Conservation (phyloP, 495 filamentous ascomycete genomes). For the Talaromyces liani region DNA sequence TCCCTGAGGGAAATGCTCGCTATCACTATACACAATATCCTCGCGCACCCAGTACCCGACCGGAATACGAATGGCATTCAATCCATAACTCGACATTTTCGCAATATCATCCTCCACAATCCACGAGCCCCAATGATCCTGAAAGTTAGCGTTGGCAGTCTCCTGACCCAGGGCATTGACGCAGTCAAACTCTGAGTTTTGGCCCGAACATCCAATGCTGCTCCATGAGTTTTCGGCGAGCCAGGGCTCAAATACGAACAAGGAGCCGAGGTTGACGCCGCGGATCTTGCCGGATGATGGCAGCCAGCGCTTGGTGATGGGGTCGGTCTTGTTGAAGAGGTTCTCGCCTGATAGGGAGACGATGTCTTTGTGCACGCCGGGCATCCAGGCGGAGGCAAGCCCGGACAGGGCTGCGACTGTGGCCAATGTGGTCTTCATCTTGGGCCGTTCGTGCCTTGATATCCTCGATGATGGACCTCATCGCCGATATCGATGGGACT, state of each 20-base stretch:
- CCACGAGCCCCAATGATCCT: conserved; percentile 52
- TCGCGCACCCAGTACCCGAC: conserved; percentile 60
- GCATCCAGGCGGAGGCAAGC: conserved; percentile 22
- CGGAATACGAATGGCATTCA: conserved; percentile 58
- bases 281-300: conserved; percentile 39
- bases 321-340: conserved; percentile 16
- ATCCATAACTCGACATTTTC: conserved; percentile 43
- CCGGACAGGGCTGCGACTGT: conserved; percentile 9
- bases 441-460: background rate
- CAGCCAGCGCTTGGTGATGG: conserved; percentile 11
- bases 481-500: background rate
- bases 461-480: background rate
- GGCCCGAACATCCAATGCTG: conserved; percentile 46
- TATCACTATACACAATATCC: conserved; percentile 42
- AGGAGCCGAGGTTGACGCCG: conserved; percentile 54
- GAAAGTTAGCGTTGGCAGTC: conserved; percentile 44
- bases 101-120: conserved; percentile 49
- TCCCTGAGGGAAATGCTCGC: conserved; percentile 52
- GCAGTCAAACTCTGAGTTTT: conserved; percentile 51
- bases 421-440: conserved; percentile 6
- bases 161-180: conserved; percentile 46
- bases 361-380: conserved; percentile 23
- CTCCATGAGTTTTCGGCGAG: conserved; percentile 43
- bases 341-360: conserved; percentile 17
- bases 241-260: conserved; percentile 56